phyloP scores from a whole-genome alignment of 2,329 filamentous ascomycete species.

The Diaporthe nobilis region DNA sequence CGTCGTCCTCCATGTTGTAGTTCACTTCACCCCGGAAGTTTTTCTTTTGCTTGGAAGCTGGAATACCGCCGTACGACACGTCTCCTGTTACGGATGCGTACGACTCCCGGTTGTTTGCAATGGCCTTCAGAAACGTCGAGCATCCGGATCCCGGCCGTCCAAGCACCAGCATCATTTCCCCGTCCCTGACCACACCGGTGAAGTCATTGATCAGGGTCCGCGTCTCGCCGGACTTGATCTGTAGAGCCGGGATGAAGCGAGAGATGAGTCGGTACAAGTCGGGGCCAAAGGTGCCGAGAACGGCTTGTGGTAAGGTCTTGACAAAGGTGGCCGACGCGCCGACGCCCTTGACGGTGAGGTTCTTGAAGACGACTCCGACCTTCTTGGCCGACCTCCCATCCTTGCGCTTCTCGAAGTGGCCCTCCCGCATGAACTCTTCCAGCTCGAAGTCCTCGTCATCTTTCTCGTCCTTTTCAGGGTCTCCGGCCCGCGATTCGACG shows the following conservation, averaged over 20 bases:
- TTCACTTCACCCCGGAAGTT: conserved; percentile 74
- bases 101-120: conserved; percentile 77
- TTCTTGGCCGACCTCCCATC: conserved; percentile 80
- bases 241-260: conserved; percentile 52
- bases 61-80: conserved; percentile 71
- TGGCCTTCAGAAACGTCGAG: conserved; percentile 70
- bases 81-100: conserved; percentile 76
- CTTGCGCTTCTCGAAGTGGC: conserved; percentile 81
- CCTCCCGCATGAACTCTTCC: conserved; percentile 78
- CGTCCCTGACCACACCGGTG: conserved; percentile 67
- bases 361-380: conserved; percentile 82
- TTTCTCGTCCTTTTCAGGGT: conserved; percentile 52
- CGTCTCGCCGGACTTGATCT: conserved; percentile 30
- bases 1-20: conserved; percentile 73
- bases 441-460: conserved; percentile 76
- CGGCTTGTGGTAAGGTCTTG: conserved; percentile 79
- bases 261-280: conserved; percentile 78
- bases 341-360: conserved; percentile 81
- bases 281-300: conserved; percentile 84
- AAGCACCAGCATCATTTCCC: conserved; percentile 71
- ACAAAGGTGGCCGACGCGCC: conserved; percentile 78
- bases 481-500: conserved; percentile 29
- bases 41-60: conserved; percentile 61
- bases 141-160: conserved; percentile 71
- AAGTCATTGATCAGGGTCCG: conserved; percentile 63